Evolutionary conservation across 2,329 filamentous ascomycete genomes (phyloP).

Genomic region (Cytospora mali): DNA sequence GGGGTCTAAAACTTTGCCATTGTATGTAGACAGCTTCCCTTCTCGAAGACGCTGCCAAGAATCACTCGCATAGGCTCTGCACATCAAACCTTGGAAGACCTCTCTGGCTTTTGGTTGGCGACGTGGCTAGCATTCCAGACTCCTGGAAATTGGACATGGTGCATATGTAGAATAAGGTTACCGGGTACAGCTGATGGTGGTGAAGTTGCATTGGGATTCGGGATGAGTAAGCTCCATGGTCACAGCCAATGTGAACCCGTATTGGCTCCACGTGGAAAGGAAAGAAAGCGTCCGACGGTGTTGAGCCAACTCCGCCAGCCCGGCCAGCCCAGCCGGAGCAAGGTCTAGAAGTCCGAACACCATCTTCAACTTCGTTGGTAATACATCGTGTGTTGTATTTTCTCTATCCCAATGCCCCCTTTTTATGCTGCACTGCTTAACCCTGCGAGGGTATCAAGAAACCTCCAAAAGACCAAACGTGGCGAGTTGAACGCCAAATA

Average conservation of each 20-base stretch:
- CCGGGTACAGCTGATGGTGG: background rate
- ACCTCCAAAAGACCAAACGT: constrained; percentile 13
- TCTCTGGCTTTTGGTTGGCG: too few species aligned
- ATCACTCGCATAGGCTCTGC: background rate
- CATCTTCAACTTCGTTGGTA: background rate
- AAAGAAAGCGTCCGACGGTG: background rate
- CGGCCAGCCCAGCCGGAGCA: background rate
- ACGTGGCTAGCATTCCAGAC: constrained; percentile 13
- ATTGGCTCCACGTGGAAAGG: background rate
- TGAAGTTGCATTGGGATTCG: background rate
- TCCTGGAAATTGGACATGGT: constrained; percentile 1
- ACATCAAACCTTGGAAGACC: too few species aligned
- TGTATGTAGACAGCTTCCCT: constrained; percentile 2
- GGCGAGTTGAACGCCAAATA: constrained; percentile 27
- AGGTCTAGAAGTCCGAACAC: background rate
- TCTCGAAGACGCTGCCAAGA: background rate
- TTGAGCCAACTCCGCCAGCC: background rate
- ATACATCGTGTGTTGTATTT: background rate
- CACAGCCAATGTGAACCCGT: background rate
- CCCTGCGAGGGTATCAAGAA: background rate
- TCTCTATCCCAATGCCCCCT: background rate
- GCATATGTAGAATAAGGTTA: background rate
- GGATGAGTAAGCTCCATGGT: background rate
- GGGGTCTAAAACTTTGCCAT: too few species aligned
- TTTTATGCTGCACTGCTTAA: constrained; percentile 1